phyloP scores from a whole-genome alignment of 1,284 basidiomycete species.

The Cryptococcus sp. region DNA sequence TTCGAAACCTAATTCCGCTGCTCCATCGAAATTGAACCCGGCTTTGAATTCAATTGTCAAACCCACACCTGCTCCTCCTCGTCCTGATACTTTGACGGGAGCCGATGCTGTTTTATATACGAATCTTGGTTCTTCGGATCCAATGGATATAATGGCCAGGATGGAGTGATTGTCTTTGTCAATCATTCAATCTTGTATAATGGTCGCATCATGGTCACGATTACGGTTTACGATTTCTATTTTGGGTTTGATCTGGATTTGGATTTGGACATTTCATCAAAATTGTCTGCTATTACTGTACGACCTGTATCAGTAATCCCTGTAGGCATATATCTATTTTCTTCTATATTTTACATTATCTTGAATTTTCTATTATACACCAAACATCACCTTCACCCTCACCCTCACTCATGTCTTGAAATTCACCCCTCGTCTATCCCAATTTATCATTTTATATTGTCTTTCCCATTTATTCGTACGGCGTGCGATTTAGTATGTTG shows the following conservation, averaged over 20 bases:
- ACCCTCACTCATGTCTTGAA: background rate
- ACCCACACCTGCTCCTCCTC: slow-evolving; percentile 3
- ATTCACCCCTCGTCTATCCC: background rate
- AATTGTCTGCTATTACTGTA: no score
- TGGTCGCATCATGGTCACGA: background rate
- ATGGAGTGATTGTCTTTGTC: no score
- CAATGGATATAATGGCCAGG: slow-evolving; percentile 14
- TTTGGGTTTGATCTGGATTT: background rate
- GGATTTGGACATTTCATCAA: no score
- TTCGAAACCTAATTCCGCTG: slow-evolving; percentile 1
- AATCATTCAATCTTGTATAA: background rate
- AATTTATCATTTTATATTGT: background rate
- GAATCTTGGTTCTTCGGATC: slow-evolving; percentile 14
- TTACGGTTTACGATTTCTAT: background rate
- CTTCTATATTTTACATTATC: background rate
- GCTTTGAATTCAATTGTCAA: background rate
- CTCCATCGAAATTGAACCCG: no score
- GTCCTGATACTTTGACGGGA: slow-evolving; percentile 29
- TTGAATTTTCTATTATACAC: background rate
- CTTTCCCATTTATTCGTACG: background rate
- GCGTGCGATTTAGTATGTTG: background rate
- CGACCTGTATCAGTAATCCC: no score
- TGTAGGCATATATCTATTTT: background rate
- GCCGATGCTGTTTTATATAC: slow-evolving; percentile 39
- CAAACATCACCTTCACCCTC: background rate